Conservation (phyloP, 805 yeast genomes). For the Yarrowia osloensis region DNA sequence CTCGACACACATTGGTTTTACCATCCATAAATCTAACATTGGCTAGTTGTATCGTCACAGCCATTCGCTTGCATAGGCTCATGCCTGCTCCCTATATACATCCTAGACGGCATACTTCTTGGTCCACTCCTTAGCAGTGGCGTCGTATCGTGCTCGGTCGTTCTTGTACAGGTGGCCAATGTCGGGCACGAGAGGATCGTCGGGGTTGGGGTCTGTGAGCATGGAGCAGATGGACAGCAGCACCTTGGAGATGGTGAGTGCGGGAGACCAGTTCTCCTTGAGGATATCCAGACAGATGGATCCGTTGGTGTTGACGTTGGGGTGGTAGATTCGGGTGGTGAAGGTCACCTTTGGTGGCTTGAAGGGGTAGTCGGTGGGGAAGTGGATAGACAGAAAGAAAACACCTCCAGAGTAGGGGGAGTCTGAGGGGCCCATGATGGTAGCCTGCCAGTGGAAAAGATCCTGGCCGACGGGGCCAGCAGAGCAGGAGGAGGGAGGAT, state of each 20-base stretch:
- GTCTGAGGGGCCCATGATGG: conserved; percentile 98
- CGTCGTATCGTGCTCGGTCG: conserved; percentile 90
- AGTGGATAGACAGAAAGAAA: conserved; percentile 91
- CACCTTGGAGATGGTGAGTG: conserved; percentile 93
- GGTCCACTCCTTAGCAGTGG: conserved; percentile 98
- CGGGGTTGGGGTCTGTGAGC: conserved; percentile 97
- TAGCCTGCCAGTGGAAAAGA: conserved; percentile 98
- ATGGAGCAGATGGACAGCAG: conserved; percentile 91
- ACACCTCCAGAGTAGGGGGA: conserved; percentile 88
- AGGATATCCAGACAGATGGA: conserved; percentile 94
- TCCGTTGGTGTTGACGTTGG: conserved; percentile 94
- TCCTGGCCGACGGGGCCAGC: conserved; percentile 99
- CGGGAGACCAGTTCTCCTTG: conserved; percentile 99
- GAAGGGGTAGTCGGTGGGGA: conserved; percentile 99
- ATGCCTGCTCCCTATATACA: conserved; percentile 27
- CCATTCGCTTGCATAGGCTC: conserved; percentile 19
- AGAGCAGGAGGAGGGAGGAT: conserved; percentile 97
- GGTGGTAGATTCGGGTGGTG: conserved; percentile 96
- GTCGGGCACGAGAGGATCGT: conserved; percentile 98
- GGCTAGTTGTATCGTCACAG: conserved; percentile 28
- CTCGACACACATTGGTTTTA: not conserved
- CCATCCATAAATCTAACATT: conserved; percentile 22
- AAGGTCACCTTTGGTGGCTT: conserved; percentile 94
- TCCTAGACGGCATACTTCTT: conserved; percentile 88
- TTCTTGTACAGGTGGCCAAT: conserved; percentile 95